phyloP scores from a whole-genome alignment of 2,329 filamentous ascomycete species.

The Cladosporium sp. region DNA sequence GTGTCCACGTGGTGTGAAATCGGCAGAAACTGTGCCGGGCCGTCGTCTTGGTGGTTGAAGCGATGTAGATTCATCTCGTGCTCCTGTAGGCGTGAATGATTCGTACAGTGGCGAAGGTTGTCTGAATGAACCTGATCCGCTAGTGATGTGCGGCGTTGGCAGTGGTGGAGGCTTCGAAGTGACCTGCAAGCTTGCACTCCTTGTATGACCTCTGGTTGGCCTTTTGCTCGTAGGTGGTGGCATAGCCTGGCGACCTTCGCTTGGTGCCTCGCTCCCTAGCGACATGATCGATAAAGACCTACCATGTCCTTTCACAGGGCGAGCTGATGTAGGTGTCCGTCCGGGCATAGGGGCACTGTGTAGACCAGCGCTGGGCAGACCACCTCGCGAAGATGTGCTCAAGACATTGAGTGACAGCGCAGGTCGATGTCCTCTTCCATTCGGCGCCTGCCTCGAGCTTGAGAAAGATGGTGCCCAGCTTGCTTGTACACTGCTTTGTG shows the following conservation, averaged over 20 bases:
- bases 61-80: slow-evolving; percentile 23
- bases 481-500: slow-evolving; percentile 11
- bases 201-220: slow-evolving; percentile 66
- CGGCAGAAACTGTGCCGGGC: slow-evolving; percentile 35
- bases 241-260: slow-evolving; percentile 27
- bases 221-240: slow-evolving; percentile 39
- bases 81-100: slow-evolving; percentile 40
- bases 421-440: slow-evolving; percentile 61
- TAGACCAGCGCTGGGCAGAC: slow-evolving; percentile 28
- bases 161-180: slow-evolving; percentile 45
- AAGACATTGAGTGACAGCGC: slow-evolving; percentile 62
- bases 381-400: slow-evolving; percentile 34
- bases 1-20: slow-evolving; percentile 35
- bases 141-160: slow-evolving; percentile 21
- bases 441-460: slow-evolving; percentile 7
- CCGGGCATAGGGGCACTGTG: slow-evolving; percentile 29
- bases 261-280: slow-evolving; percentile 46
- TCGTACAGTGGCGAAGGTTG: slow-evolving; percentile 48
- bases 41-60: slow-evolving; percentile 31
- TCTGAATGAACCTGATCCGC: slow-evolving; percentile 22
- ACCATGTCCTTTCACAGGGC: slow-evolving; percentile 51
- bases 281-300: slow-evolving; percentile 54
- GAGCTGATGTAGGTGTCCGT: slow-evolving; percentile 44
- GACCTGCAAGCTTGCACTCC: slow-evolving; percentile 82
- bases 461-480: slow-evolving; percentile 24